Base-by-base conservation (phyloP, 306 rosid genomes). In the Acacia crassicarpa region DNA sequence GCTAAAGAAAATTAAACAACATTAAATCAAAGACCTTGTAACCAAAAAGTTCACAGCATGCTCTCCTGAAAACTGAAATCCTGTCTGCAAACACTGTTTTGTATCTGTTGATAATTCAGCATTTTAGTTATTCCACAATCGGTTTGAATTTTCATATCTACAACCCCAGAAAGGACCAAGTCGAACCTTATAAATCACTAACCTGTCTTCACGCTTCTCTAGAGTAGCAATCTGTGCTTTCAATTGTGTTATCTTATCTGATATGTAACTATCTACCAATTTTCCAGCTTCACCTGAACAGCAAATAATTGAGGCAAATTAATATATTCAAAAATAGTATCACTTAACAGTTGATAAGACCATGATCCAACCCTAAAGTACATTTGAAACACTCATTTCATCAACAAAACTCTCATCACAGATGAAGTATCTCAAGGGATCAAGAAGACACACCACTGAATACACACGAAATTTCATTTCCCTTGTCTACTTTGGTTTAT, bases 41-140 rank as follows among this genome's bases (percentile, higher is more conserved):
- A 83, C 98, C 98, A 88, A 95, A 95, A 74, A 95, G 94, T 88
- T 95, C 97, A n/a, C 99, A 91, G 81, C 99, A 95, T 62, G 97
- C 99, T 84, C 97, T 92, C 79, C 98, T 89, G 89, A 95, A 93
- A 77, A 95, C 97, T 51, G 96, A 92, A 89, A 95, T 95, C 87
- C 98, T 87, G 87, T 95, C 97, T 10, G 97, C 98, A 88, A 95
- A 93, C 77, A 95, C 99, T 30, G 95, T 95, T 91, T 91, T 95
- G 92, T 95, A 93, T 85, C 98, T 95, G 96, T 85, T 65, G 45
- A 89, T 38, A 66, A 83, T 84, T 86, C 83, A 86, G 78, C 9
- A 79, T 69, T 68, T 68, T 77, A 65, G 61, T 66, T 77, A 82
- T 46, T 81, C 83, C 75, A 71, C 48, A 82, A 56, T 30, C 75